Conservation (phyloP, 2,329 filamentous ascomycete genomes). For the Fusarium virguliforme region DNA sequence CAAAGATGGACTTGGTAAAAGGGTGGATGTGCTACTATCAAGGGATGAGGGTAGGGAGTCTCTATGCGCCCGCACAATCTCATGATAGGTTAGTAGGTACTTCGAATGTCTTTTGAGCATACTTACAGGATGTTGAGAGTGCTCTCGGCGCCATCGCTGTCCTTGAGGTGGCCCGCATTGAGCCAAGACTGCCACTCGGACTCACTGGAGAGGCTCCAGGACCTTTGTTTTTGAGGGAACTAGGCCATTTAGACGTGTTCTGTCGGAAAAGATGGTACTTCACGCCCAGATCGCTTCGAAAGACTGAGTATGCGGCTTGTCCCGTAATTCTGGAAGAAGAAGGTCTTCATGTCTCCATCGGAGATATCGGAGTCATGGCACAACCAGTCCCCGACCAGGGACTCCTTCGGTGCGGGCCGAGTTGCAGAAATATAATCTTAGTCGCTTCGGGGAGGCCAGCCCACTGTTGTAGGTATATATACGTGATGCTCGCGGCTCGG, state of each 20-base stretch:
- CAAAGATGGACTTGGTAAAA: background rate
- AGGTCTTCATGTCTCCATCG: background rate
- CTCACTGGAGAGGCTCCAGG: background rate
- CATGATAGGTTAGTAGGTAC: background rate
- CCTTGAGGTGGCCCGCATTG: background rate
- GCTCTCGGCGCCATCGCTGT: background rate
- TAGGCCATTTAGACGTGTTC: background rate
- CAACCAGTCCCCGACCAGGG: background rate
- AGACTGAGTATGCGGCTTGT: conserved; percentile 2
- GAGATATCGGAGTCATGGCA: background rate
- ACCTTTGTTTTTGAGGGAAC: background rate
- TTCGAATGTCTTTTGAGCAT: too few relatives aligned
- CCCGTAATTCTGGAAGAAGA: background rate
- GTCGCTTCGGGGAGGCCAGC: background rate
- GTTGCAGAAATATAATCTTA: background rate
- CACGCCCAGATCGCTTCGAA: background rate
- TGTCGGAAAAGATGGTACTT: too few relatives aligned
- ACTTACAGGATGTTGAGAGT: background rate
- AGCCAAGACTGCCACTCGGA: background rate
- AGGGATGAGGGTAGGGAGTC: background rate
- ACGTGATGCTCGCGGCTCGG: background rate
- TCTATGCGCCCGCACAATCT: background rate
- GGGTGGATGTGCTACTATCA: background rate
- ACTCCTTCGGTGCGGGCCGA: background rate
- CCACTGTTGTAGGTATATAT: background rate